These are phyloP conservation scores for Coemansia sp. DNA, from an alignment of 192 early-diverging fungal species.

Conservation along the genomic window DNA sequence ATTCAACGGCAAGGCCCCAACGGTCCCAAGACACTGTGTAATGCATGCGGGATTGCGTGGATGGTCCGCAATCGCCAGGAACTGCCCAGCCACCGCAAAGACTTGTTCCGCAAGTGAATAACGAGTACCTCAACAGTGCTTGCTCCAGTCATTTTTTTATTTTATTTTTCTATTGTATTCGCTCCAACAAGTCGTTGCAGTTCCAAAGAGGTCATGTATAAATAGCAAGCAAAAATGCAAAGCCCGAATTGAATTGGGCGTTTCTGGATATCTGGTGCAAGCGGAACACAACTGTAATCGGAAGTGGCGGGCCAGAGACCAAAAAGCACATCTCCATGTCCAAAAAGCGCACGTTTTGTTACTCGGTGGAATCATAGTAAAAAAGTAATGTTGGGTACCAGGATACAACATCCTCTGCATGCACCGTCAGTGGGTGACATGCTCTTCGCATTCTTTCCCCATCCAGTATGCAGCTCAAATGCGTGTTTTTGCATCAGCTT, in stretches of 20 bases:
- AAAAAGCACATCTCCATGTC: neutral
- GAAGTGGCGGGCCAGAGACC: neutral
- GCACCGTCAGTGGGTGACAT: slow-evolving; percentile 5
- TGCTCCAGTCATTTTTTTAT: neutral
- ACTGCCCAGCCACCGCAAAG: slow-evolving; percentile 51
- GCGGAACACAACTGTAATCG: neutral
- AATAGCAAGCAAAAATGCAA: neutral
- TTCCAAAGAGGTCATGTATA: neutral
- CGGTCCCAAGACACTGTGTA: slow-evolving; percentile 65
- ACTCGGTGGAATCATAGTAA: slow-evolving; percentile 6
- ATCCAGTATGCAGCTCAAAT: neutral
- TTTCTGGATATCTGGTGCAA: neutral
- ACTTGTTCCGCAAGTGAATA: slow-evolving; percentile 46
- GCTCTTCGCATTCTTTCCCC: neutral
- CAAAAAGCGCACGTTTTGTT: neutral
- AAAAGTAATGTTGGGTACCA: neutral
- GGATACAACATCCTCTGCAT: neutral
- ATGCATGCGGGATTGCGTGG: slow-evolving; percentile 65
- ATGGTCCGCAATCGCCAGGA: slow-evolving; percentile 55
- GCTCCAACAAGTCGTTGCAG: neutral
- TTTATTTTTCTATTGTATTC: neutral
- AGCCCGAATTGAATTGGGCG: neutral
- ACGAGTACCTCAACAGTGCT: neutral
- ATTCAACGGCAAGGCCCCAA: slow-evolving; percentile 61
- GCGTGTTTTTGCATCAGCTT: neutral